phyloP scores from a whole-genome alignment of 345 rosid genomes.

The Nephelium lappaceum region DNA sequence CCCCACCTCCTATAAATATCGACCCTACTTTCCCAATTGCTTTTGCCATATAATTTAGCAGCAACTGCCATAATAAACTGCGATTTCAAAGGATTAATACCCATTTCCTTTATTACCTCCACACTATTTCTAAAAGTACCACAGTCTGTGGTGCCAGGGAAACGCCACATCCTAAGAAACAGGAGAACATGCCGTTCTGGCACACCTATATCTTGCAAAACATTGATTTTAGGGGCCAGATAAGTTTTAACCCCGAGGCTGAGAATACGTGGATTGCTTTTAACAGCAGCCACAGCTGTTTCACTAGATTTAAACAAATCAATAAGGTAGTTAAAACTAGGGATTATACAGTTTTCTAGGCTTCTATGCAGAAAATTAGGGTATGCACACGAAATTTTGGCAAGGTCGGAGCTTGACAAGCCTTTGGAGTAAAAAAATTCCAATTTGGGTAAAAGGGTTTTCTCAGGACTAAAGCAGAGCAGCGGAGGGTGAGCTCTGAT shows the following conservation, averaged over 20 bases:
- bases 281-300: slow-evolving; percentile 10
- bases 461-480: slow-evolving; percentile 19
- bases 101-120: slow-evolving; percentile 24
- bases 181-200: slow-evolving; percentile 11
- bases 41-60: background rate
- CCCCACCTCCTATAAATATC: slow-evolving; percentile 32
- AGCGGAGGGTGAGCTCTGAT: slow-evolving; percentile 13
- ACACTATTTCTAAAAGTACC: slow-evolving; percentile 14
- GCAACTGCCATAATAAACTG: slow-evolving; percentile 23
- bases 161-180: slow-evolving; percentile 6
- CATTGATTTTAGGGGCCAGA: background rate
- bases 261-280: background rate
- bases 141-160: background rate
- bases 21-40: slow-evolving; percentile 27
- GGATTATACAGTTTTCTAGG: slow-evolving; percentile 34
- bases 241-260: background rate
- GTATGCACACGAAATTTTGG: background rate
- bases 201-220: slow-evolving; percentile 33
- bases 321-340: slow-evolving; percentile 25
- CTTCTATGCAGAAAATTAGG: slow-evolving; percentile 19
- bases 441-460: slow-evolving; percentile 40
- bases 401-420: slow-evolving; percentile 24
- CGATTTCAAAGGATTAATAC: slow-evolving; percentile 15
- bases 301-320: slow-evolving; percentile 17
- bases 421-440: slow-evolving; percentile 41